These are phyloP conservation scores for Colletotrichum sp. DNA, from an alignment of 2,329 filamentous ascomycete genomes.

Conservation along the genomic window DNA sequence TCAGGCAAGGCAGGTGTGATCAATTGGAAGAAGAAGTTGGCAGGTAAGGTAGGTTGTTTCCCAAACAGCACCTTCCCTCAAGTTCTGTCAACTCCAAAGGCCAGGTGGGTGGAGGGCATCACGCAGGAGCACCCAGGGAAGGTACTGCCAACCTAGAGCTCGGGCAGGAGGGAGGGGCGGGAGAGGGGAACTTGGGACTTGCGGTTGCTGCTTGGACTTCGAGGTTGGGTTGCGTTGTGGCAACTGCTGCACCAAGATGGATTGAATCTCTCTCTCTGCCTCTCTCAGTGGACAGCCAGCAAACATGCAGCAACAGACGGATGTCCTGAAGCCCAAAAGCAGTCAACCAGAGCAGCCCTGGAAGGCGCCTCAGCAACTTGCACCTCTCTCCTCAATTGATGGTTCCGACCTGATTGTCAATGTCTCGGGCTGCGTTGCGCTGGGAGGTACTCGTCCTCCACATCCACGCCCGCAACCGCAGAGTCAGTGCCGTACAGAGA, in stretches of 20 bases:
- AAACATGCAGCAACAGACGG: neutral
- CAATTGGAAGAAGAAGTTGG: neutral
- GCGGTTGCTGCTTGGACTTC: neutral
- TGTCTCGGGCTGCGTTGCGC: slow-evolving; percentile 18
- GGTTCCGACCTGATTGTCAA: neutral
- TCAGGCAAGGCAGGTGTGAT: neutral
- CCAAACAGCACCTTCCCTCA: neutral
- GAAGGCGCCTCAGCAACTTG: neutral
- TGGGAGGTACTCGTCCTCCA: slow-evolving; percentile 2
- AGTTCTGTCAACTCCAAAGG: neutral
- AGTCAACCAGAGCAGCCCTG: neutral
- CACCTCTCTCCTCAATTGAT: neutral
- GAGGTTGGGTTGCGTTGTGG: neutral
- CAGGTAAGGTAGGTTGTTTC: neutral
- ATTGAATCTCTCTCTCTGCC: neutral
- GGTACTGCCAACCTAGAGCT: neutral
- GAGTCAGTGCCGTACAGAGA: neutral
- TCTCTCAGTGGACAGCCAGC: neutral
- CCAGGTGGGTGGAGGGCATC: slow-evolving; percentile 7
- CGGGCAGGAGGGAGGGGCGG: neutral
- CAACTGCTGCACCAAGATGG: neutral
- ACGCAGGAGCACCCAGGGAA: slow-evolving; percentile 4
- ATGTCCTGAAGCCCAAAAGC: neutral
- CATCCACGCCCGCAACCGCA: neutral
- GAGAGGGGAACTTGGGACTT: neutral